Evolutionary conservation across 352 stramenopile species (phyloP), one percentile per base, ranked within the genome.

Genomic region (Phytophthora tentaculata): DNA sequence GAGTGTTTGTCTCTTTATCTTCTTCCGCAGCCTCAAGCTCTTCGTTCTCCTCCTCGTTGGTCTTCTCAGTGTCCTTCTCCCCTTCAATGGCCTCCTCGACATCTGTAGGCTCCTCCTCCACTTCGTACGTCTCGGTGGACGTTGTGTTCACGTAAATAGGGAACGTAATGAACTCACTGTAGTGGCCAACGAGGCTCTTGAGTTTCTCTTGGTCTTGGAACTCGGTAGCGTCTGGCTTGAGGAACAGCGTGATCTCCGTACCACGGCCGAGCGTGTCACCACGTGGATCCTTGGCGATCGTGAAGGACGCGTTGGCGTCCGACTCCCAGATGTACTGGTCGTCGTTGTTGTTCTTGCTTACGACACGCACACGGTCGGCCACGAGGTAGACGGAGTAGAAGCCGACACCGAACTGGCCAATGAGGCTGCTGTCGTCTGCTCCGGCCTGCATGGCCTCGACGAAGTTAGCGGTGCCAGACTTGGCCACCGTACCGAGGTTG

Each of bases 131-230:
- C 68, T 97, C 89, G 10, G 88, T 98, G 58, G 88, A 91, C 47
- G 85, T 97, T 68, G 97, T 88, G 69, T 98, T 89, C n/a, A 99
- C 77, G 74, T 98, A 99, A 74, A 99, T 99, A 3, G 98, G 98
- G 82, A 99, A 99, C 28, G 88, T 99, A 64, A 99, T 99, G 84
- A 99, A 99, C 86, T 99, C 98, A 23, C 95, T 99, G 86, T 99
- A 99, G 72, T 97, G 96, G 50, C 95, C 84, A 39, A 99, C 94
- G 22, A 99, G 83, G 14, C 83, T 73, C 76, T 98, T 97, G 53
- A 99, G 87, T 67, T 97, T 97, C 66, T 96, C 77, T 64, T 98
- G 84, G 56, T 98, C 90, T 35, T 98, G 76, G 80, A 99, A 99
- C 80, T 99, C 96, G 19, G 88, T 83, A 13, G 97, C 96, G 71